Conservation (phyloP, 208 protist genomes). For the Crithidia fasciculata region DNA sequence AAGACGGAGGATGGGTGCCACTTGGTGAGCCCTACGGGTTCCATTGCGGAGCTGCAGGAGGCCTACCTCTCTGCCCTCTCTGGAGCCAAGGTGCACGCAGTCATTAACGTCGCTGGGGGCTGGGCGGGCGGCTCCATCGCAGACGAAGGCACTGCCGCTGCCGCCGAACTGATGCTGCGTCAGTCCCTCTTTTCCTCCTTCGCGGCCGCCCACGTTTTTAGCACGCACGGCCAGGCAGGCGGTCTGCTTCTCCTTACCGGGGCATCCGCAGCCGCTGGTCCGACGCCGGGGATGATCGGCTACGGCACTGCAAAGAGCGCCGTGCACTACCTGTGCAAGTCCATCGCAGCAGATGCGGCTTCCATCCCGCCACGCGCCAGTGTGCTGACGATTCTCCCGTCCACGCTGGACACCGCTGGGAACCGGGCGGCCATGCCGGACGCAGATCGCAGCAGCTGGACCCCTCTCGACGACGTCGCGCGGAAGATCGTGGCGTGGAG, state of each 20-base stretch:
- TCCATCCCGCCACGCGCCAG: constrained; percentile 45
- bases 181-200: constrained; percentile 80
- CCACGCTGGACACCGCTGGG: constrained; percentile 65
- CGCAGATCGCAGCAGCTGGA: constrained; percentile 63
- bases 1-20: background rate
- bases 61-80: constrained; percentile 30
- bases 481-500: constrained; percentile 55
- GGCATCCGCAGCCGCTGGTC: constrained; percentile 24
- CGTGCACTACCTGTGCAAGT: constrained; percentile 81
- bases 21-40: constrained; percentile 30
- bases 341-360: constrained; percentile 45
- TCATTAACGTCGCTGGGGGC: constrained; percentile 85
- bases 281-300: constrained; percentile 77
- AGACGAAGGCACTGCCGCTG: constrained; percentile 27
- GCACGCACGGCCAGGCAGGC: constrained; percentile 32
- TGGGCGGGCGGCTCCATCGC: constrained; percentile 64
- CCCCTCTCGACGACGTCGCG: constrained; percentile 42
- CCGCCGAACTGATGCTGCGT: constrained; percentile 72
- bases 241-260: constrained; percentile 79
- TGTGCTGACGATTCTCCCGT: constrained; percentile 74
- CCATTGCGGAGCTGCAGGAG: constrained; percentile 37
- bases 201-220: constrained; percentile 61
- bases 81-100: constrained; percentile 45
- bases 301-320: constrained; percentile 88
- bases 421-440: constrained; percentile 75